phyloP scores from a whole-genome alignment of 2,329 filamentous ascomycete species.

The Colletotrichum sp. region DNA sequence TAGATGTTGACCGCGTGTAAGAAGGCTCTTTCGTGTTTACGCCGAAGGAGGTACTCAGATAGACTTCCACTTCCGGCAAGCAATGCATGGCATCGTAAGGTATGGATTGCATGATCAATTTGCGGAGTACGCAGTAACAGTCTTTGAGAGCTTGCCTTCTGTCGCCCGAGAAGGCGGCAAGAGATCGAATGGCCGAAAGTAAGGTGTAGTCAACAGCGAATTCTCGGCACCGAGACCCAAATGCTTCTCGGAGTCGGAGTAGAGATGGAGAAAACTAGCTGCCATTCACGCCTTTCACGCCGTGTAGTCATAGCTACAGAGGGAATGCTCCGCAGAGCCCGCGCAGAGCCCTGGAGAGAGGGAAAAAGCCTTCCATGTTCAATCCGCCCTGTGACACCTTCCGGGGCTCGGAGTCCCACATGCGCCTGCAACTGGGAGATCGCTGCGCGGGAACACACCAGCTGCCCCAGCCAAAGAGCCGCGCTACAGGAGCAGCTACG shows the following conservation, averaged over 20 bases:
- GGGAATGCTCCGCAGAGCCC: neutral
- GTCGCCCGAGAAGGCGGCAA: neutral
- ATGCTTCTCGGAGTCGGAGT: neutral
- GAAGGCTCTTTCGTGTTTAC: neutral
- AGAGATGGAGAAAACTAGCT: neutral
- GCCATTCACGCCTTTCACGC: conserved; percentile 14
- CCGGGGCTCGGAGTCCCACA: neutral
- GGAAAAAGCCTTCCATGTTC: neutral
- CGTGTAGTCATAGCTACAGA: neutral
- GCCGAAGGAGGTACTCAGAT: neutral
- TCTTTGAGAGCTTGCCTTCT: neutral
- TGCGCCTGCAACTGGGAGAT: neutral
- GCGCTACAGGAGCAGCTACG: neutral
- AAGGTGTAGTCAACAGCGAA: neutral
- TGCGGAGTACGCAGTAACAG: neutral
- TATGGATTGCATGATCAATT: neutral
- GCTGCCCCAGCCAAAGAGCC: neutral
- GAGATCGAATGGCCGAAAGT: neutral
- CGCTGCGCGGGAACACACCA: neutral
- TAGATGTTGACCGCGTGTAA: neutral
- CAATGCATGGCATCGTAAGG: neutral
- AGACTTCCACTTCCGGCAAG: neutral
- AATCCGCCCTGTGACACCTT: neutral
- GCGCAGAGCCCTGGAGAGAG: neutral
- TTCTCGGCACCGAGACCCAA: neutral